phyloP scores from a whole-genome alignment of 257 asterid species.

The Coffea canephora region DNA sequence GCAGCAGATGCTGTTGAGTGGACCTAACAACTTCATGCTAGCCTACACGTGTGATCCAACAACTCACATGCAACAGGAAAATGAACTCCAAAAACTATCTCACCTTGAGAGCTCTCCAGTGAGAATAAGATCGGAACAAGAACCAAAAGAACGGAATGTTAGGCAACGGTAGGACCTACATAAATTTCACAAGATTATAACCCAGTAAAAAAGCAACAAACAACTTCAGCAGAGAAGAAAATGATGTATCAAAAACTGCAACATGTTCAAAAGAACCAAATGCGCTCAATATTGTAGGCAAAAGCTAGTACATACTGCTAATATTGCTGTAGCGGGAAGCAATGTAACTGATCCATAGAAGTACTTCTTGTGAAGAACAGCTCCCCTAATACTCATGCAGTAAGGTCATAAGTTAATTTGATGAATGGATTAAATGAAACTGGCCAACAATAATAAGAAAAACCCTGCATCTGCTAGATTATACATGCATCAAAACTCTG shows the following conservation, averaged over 20 bases:
- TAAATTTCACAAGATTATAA: slow-evolving; percentile 15
- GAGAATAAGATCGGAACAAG: slow-evolving; percentile 91
- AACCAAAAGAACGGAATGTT: slow-evolving; percentile 95
- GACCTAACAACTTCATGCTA: not conserved
- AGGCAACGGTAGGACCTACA: slow-evolving; percentile 95
- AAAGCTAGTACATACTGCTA: slow-evolving; percentile 47
- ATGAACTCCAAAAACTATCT: slow-evolving; percentile 8
- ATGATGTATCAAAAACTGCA: not conserved
- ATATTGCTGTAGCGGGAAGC: slow-evolving; percentile 80
- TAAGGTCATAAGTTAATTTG: slow-evolving; percentile 15
- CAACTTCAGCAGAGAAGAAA: not conserved
- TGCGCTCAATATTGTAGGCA: not conserved
- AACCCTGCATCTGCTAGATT: not conserved
- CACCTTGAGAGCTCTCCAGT: slow-evolving; percentile 99
- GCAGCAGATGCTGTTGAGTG: not conserved
- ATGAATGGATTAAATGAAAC: not conserved
- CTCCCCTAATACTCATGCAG: slow-evolving; percentile 58
- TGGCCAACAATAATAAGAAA: not conserved
- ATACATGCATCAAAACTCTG: not conserved
- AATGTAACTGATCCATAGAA: slow-evolving; percentile 71
- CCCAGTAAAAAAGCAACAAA: slow-evolving; percentile 1
- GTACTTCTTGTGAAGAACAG: slow-evolving; percentile 76
- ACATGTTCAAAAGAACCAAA: not conserved
- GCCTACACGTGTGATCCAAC: not conserved
- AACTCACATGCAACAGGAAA: not conserved